Evolutionary conservation across 805 yeast genomes (phyloP).

Genomic region (Starmerella bombicola): DNA sequence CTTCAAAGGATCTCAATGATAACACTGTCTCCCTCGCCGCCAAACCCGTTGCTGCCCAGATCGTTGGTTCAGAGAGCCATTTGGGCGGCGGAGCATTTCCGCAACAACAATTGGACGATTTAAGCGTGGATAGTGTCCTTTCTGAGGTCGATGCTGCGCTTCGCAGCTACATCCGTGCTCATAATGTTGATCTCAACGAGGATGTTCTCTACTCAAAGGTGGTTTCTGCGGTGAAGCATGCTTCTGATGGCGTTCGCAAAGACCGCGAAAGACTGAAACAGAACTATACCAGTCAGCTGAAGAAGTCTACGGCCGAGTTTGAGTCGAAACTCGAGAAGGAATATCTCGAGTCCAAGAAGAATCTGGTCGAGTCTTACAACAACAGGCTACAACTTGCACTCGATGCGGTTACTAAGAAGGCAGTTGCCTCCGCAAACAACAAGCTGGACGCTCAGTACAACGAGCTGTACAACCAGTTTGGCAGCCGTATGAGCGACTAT

Average conservation of each 20-base stretch:
- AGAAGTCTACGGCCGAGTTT: slow-evolving; percentile 4
- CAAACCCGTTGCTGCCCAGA: neutral
- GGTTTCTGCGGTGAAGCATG: slow-evolving; percentile 14
- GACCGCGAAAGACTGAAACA: slow-evolving; percentile 11
- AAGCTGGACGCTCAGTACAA: slow-evolving; percentile 54
- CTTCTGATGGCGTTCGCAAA: slow-evolving; percentile 9
- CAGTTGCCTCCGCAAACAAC: slow-evolving; percentile 62
- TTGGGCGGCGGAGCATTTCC: slow-evolving; percentile 6
- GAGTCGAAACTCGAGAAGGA: slow-evolving; percentile 20
- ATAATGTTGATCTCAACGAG: slow-evolving; percentile 14
- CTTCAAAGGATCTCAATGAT: neutral
- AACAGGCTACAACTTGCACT: slow-evolving; percentile 50
- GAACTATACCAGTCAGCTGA: slow-evolving; percentile 6
- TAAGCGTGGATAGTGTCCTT: slow-evolving; percentile 22
- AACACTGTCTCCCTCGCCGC: neutral
- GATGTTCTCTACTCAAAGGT: slow-evolving; percentile 10
- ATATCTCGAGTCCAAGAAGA: slow-evolving; percentile 35
- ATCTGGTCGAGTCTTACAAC: slow-evolving; percentile 51
- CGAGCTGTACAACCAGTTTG: slow-evolving; percentile 56
- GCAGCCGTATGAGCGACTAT: slow-evolving; percentile 42
- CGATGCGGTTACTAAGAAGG: slow-evolving; percentile 49
- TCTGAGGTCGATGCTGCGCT: slow-evolving; percentile 20
- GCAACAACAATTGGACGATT: neutral
- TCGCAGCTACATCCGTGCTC: slow-evolving; percentile 19
- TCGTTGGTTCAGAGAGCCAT: neutral